These are phyloP conservation scores for Pilaira anomala DNA, from an alignment of 192 early-diverging fungal genomes.

Conservation along the genomic window DNA sequence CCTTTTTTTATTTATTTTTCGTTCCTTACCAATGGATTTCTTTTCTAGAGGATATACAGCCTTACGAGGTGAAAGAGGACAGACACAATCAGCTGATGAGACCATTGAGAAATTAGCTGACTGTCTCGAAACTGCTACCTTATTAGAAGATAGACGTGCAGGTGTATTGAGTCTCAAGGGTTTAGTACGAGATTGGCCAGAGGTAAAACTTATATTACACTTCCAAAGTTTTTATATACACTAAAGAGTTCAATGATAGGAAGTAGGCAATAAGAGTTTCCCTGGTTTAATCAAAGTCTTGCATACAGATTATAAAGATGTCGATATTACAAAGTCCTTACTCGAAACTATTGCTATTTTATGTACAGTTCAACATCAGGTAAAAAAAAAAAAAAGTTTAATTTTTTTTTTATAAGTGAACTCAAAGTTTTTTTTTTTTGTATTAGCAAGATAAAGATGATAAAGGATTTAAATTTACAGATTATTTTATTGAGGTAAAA, in stretches of 20 bases:
- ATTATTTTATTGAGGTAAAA: constrained; percentile 41
- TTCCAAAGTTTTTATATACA: no score
- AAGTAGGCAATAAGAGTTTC: constrained; percentile 81
- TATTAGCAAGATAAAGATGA: constrained; percentile 14
- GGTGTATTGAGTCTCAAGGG: constrained; percentile 85
- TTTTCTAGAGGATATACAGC: constrained; percentile 61
- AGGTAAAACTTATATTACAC: constrained; percentile 37
- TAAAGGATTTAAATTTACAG: constrained; percentile 33
- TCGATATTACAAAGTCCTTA: constrained; percentile 80
- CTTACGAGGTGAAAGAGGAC: constrained; percentile 60
- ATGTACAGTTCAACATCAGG: constrained; percentile 44
- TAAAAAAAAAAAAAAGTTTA: background rate
- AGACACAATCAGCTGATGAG: constrained; percentile 61
- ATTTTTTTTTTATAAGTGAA: background rate
- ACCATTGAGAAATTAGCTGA: constrained; percentile 85
- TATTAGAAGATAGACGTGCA: constrained; percentile 88
- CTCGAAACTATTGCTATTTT: constrained; percentile 86
- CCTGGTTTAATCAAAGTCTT: constrained; percentile 69
- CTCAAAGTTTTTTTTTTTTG: background rate
- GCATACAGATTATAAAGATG: constrained; percentile 78
- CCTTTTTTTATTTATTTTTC: constrained; percentile 8
- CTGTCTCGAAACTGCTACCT: constrained; percentile 74
- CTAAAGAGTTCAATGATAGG: constrained; percentile 42
- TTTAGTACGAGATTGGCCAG: constrained; percentile 77
- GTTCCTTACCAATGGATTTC: constrained; percentile 49